Base-by-base conservation (phyloP, 2,329 filamentous ascomycete species). In the Diaporthe ilicicola region DNA sequence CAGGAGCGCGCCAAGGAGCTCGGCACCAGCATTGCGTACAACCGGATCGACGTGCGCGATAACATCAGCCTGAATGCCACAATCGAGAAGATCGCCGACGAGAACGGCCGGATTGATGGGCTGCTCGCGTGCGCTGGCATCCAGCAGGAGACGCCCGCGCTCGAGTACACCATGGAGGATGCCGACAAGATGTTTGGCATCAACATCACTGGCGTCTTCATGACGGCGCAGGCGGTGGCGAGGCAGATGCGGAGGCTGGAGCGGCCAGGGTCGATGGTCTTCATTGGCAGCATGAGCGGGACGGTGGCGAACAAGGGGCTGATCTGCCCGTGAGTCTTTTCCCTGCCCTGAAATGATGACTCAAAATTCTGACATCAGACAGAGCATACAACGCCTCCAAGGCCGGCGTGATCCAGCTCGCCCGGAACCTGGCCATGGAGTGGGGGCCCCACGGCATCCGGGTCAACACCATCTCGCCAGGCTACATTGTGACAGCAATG, bases 171-270 rank as follows among this genome's bases (percentile, higher is more conserved):
- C 29, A 89, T 92, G 27, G 86, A 91, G 78, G 92, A 94, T 78
- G 90, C 90, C 79, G 90, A 94, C 79, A 88, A 90, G 81, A 93
- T 97, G 85, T 87, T 97, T 81, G 89, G 92, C 76, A 91, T 95
- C 77, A 97, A 98, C 82, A 87, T 97, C 76, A 96, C 91, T n/a
- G 95, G 94, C 15, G 90, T 88, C 34, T 93, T 94, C 82, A 90
- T 95, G 88, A 97, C 94, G 74, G 94, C 94, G 32, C 93, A 95
- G 84, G 94, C 94, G 24, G 93, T 94, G n/a, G 95, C 94, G 42
- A 88, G 91, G 69, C 92, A 96, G 79, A 90, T 93, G 87, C 83
- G 90, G 27, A 85, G 86, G 64, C 84, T 88, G 34, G 85, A 88
- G 70, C 84, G 82, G 32, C 82, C 84, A 7, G 90, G 91, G 0